Evolutionary conservation across 108 stramenopile genomes (phyloP), one percentile per base, ranked within the genome.

Genomic region (Nitzschia inconspicua): DNA sequence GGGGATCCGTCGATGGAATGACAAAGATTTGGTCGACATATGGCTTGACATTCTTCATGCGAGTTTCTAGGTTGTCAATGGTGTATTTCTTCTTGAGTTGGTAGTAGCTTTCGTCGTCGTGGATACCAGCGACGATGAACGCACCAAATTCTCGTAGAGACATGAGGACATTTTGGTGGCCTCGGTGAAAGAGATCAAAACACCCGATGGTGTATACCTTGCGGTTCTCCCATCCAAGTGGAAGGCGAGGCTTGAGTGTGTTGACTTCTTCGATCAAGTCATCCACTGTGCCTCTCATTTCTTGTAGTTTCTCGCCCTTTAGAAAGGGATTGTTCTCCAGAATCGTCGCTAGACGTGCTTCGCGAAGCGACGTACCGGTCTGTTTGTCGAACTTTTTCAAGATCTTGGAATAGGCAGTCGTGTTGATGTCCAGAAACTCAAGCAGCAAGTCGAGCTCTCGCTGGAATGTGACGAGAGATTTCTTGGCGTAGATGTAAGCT

Each of bases 141-240:
- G 65, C 67, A 14, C 80, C 80, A 51, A 77, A 82, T 55, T 82
- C 80, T 27, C 80, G 63, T 28, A 82, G 51, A n/a, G 72, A 60
- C 9, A 51, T n/a, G 30, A 82, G 69, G 2, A 77, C 76, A 62
- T 82, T 82, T 54, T 76, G 72, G 39, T 82, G 80, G 10, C 80
- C 80, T 32, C 80, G 68, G 50, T 82, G 80, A 57, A 77, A 77
- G n/a, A 82, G 60, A 56, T 82, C 80, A 52, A 82, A 82, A 53
- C 80, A 82, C 28, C 80, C 80, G 34, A 82, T 77, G 36, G 80
- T 82, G 65, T 77, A 82, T 4, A 82, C 80, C 63, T 81, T 81
- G 36, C 80, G 75, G 23, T 69, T 70, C 47, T 70, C 75, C 80
- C 80, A 81, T 23, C 80, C 80, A 20, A 73, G 56, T 20, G 80